Base-by-base conservation (phyloP, 202 grass and related monocot genomes). In the Cymbopogon flexuosus region DNA sequence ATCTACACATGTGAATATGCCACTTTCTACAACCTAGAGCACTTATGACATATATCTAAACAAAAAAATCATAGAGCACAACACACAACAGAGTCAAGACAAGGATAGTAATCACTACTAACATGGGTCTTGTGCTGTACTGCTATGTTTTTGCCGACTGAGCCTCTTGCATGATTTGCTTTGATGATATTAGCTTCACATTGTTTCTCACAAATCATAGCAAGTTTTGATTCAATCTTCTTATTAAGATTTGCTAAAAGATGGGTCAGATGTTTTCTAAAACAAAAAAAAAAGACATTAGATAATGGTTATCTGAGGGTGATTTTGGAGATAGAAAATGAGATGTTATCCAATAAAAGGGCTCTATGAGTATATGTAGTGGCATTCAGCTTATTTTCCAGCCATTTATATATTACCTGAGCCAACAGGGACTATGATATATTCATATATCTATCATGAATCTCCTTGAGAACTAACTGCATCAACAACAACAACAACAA, bases 1-100 rank as follows among this genome's bases (percentile, higher is more conserved):
- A 88, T 83, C 67, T 41, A 68, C 59, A 30, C 59, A 30, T 40
- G 68, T 68, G 47, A 73, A 65, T 74, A 79, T 67, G 29, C 58
- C 68, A 83, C 85, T 79, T 83, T 83, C 37, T 72, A 31, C 33
- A 62, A 73, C 58, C 79, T 72, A 67, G 47, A 79, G 85, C 59
- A 87, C 47, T 87, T 49, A 58, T n/a, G 59, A 40, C 70, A 83
- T 61, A 83, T 61, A 73, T 37, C 58, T 29, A 67, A 47, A 72
- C 67, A 79, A 83, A 29, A 82, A 87, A 40, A 40, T 8, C 1
- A 40, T 1, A 40, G 2, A 36, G 57, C 65, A 82, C 65, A 45
- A 57, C 70, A 24, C 79, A 64, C 12, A 64, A 65, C 34, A 87
- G 81, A 82, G 79, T 71, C 54, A 70, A 43, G 72, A 63, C 18